Evolutionary conservation across 495 filamentous ascomycete genomes (phyloP).

Genomic region (Aspergillus coremiiformis): DNA sequence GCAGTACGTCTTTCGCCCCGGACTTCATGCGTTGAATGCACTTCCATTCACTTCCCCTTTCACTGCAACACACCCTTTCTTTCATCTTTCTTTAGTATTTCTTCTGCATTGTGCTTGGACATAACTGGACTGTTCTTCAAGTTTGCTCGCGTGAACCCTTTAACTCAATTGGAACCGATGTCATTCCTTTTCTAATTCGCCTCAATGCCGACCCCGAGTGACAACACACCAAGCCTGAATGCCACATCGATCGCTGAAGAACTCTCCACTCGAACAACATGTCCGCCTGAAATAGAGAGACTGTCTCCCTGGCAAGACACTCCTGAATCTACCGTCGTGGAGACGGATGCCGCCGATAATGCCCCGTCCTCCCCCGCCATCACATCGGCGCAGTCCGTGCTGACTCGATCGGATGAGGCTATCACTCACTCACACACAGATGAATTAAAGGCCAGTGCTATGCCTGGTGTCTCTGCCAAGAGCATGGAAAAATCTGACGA

Average conservation of each 20-base stretch:
- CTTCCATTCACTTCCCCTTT: conserved; percentile 12
- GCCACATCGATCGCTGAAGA: conserved; percentile 42
- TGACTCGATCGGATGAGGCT: conserved; percentile 31
- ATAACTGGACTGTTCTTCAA: not conserved
- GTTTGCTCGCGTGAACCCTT: not conserved
- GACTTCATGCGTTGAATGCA: conserved; percentile 13
- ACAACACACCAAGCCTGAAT: conserved; percentile 37
- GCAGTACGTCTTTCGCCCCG: conserved; percentile 15
- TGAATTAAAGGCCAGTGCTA: conserved; percentile 23
- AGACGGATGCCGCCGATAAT: conserved; percentile 23
- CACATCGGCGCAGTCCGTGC: conserved; percentile 21
- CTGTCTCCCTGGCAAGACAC: conserved; percentile 35
- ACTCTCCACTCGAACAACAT: conserved; percentile 45
- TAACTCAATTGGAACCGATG: conserved; percentile 30
- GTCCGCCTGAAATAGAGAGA: conserved; percentile 50
- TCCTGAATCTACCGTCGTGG: conserved; percentile 17
- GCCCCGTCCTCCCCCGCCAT: conserved; percentile 24
- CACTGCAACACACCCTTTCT: conserved; percentile 9
- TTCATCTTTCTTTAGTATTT: conserved; percentile 6
- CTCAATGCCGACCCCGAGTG: conserved; percentile 55
- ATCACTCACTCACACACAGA: conserved; percentile 22
- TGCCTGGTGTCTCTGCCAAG: conserved; percentile 13
- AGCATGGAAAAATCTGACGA: conserved; percentile 30
- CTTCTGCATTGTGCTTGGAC: not conserved
- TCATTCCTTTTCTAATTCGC: conserved; percentile 32